Evolutionary conservation across 768 basidiomycete genomes (phyloP).

Genomic region (Cystofilobasidium bisporidii): DNA sequence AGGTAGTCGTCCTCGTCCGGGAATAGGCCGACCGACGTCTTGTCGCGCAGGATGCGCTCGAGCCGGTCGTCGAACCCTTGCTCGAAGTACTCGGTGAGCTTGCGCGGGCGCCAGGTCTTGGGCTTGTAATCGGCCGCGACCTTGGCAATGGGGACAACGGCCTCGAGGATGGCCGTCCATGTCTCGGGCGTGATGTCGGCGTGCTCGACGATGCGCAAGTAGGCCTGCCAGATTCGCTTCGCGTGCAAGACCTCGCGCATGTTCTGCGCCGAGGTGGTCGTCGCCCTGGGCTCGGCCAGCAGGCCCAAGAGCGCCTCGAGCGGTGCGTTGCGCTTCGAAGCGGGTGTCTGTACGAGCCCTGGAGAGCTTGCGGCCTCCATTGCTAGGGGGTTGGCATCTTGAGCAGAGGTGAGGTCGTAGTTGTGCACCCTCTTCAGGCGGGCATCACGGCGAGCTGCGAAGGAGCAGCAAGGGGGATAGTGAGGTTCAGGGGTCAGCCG

Average conservation of each 20-base stretch:
- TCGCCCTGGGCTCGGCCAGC: background rate
- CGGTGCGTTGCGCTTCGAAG: background rate
- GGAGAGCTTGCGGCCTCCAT: no score
- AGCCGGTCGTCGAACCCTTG: slow-evolving; percentile 54
- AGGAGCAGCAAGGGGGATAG: no score
- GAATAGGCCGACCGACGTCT: slow-evolving; percentile 48
- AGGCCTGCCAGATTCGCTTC: slow-evolving; percentile 10
- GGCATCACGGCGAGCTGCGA: no score
- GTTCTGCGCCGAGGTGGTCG: background rate
- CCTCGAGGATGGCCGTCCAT: slow-evolving; percentile 14
- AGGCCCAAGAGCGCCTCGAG: background rate
- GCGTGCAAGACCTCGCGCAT: background rate
- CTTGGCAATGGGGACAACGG: background rate
- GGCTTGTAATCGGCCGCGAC: background rate
- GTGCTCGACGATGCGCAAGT: background rate
- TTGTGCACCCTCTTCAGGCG: no score
- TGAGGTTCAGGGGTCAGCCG: no score
- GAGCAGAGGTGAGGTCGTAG: no score
- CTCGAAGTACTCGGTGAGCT: slow-evolving; percentile 15
- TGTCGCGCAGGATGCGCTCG: slow-evolving; percentile 59
- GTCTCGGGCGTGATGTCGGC: background rate
- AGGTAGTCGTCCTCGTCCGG: slow-evolving; percentile 59
- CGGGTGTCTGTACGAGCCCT: no score
- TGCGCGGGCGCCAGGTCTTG: background rate
- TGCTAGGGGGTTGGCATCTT: no score